Percentiles rank a stretch among this genome's conserved stretches.
Evolutionary conservation across 805 yeast species (phyloP).

Genomic region (Ogataea saltuana): DNA sequence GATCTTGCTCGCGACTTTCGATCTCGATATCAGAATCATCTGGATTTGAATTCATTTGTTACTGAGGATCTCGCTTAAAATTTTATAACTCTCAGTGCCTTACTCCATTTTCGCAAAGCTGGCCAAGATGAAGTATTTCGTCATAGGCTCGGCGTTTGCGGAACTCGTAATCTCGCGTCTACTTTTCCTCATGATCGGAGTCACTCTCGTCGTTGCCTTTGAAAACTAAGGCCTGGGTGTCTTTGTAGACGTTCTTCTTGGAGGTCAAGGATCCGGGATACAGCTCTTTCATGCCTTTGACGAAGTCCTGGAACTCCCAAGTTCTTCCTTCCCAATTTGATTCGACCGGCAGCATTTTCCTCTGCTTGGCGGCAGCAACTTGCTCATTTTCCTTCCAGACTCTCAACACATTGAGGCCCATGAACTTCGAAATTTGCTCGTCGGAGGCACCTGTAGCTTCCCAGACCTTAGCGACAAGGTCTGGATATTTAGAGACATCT

Average conservation of each 20-base stretch:
- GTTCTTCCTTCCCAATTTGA: conserved; percentile 41
- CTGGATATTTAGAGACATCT: conserved; percentile 57
- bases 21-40: no score
- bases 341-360: conserved; percentile 37
- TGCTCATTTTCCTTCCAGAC: conserved; percentile 47
- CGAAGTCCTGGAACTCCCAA: conserved; percentile 41
- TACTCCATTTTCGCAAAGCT: no score
- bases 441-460: conserved; percentile 40
- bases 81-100: no score
- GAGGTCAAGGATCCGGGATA: conserved; percentile 34
- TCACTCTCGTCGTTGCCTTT: conserved; percentile 5
- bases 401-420: conserved; percentile 47
- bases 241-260: conserved; percentile 28
- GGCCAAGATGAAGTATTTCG: no score
- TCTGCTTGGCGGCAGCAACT: conserved; percentile 26
- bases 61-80: no score
- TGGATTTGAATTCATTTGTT: no score
- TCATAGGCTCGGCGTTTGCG: no score
- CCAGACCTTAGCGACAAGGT: conserved; percentile 41
- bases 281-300: conserved; percentile 37
- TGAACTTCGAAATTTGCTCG: conserved; percentile 42
- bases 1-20: no score
- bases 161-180: no score
- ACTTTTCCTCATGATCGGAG: neutral
- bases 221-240: conserved; percentile 18